A percentile compares a stretch with the other conserved stretches of the same genome.
Conservation (phyloP, 345 rosid species). For the Syzygium aromaticum region DNA sequence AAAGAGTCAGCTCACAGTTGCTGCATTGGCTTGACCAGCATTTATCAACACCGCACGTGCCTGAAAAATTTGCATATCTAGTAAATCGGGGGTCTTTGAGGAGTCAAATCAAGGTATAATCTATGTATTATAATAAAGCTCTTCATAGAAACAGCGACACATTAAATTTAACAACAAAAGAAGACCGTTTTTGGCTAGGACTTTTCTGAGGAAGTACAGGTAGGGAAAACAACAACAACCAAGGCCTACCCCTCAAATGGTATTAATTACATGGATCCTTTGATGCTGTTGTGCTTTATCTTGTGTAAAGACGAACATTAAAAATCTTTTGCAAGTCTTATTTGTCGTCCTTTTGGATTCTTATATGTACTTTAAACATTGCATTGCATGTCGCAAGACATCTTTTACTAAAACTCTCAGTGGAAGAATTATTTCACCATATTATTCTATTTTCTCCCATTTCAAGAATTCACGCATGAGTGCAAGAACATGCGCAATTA, state of each 20-base stretch:
- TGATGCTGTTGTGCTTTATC: neutral
- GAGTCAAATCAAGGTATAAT: neutral
- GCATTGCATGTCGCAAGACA: neutral
- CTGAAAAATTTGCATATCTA: constrained; percentile 22
- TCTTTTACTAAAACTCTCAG: neutral
- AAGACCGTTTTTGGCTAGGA: neutral
- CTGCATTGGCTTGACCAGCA: constrained; percentile 99
- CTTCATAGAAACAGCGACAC: neutral
- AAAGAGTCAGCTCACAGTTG: constrained; percentile 55
- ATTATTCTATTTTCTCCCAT: neutral
- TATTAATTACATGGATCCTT: neutral
- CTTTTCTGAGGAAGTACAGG: neutral
- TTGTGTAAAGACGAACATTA: neutral
- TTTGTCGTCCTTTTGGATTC: neutral
- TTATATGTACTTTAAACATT: neutral
- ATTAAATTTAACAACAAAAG: neutral
- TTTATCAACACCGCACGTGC: constrained; percentile 90
- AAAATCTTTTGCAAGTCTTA: neutral
- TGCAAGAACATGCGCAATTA: neutral
- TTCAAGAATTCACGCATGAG: neutral
- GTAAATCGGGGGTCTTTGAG: neutral
- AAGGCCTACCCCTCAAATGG: neutral
- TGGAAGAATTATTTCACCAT: neutral
- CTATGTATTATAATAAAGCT: neutral
- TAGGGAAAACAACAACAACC: neutral